phyloP scores from a whole-genome alignment of 805 yeast species.

The Ogataea corticis region DNA sequence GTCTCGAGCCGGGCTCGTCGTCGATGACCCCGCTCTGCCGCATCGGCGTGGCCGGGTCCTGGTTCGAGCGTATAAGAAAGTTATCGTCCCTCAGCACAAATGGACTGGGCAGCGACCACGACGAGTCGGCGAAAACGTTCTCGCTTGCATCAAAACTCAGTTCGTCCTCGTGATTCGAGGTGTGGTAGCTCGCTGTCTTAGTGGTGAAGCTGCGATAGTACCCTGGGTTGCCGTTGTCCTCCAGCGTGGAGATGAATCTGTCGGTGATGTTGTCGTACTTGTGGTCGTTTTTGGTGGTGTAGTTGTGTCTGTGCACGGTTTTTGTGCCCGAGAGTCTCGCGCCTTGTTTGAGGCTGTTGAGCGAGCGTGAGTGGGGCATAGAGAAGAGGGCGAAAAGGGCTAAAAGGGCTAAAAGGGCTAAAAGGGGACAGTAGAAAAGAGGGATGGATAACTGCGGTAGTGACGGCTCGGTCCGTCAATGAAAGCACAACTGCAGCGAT shows the following conservation, averaged over 20 bases:
- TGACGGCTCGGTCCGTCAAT: too few relatives aligned
- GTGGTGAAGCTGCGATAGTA: conserved; percentile 17
- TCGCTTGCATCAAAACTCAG: conserved; percentile 13
- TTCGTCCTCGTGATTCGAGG: conserved; percentile 6
- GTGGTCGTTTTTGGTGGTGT: conserved; percentile 22
- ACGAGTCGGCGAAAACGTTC: conserved; percentile 11
- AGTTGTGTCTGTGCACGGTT: conserved; percentile 16
- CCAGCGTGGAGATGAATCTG: conserved; percentile 27
- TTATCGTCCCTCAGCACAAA: conserved; percentile 24
- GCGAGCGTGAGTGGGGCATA: conserved; percentile 3
- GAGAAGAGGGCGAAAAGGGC: background rate
- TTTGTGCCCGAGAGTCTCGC: conserved; percentile 5
- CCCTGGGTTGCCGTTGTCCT: conserved; percentile 27
- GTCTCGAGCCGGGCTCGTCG: conserved; percentile 10
- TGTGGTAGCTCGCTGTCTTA: conserved; percentile 12
- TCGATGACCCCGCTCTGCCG: conserved; percentile 12
- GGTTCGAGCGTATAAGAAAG: conserved; percentile 20
- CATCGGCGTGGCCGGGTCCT: conserved; percentile 6
- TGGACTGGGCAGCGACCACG: conserved; percentile 12
- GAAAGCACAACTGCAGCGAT: background rate
- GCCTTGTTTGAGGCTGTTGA: conserved; percentile 1
- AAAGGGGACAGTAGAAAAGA: too few relatives aligned
- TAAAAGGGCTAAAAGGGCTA: too few relatives aligned
- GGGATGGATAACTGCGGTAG: too few relatives aligned
- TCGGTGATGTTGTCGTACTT: conserved; percentile 29